Percentiles rank a stretch among this genome's conserved stretches.
These are phyloP conservation scores for Cadophora gregata DNA, from an alignment of 2,329 filamentous ascomycete species.

Conservation along the genomic window DNA sequence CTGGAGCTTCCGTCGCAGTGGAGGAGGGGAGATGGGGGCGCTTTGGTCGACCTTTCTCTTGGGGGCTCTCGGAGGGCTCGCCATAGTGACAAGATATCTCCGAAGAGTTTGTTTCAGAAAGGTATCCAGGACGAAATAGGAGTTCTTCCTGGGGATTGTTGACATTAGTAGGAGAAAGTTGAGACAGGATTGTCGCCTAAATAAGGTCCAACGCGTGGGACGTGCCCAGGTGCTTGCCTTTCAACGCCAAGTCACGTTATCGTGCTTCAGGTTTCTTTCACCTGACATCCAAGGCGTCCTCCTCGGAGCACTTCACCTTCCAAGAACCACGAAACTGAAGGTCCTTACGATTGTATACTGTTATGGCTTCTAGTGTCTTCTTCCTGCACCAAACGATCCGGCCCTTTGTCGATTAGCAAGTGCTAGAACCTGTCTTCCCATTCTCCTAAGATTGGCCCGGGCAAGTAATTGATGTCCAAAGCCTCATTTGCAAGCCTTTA, in stretches of 20 bases:
- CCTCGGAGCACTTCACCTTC: neutral
- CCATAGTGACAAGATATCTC: constrained; percentile 32
- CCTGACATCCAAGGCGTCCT: neutral
- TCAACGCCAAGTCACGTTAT: neutral
- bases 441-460: no score
- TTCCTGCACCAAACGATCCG: neutral
- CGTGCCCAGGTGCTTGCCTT: constrained; percentile 8
- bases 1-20: constrained; percentile 44
- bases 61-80: constrained; percentile 25
- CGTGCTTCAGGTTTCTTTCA: neutral
- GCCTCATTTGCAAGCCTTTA: neutral
- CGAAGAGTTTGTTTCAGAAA: neutral
- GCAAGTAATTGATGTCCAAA: neutral
- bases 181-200: neutral
- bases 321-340: neutral
- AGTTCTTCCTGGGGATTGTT: neutral
- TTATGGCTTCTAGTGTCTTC: no score
- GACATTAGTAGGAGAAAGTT: neutral
- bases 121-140: neutral
- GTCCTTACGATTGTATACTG: neutral
- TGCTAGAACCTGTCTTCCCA: neutral
- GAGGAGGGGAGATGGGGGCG: constrained; percentile 43
- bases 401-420: neutral
- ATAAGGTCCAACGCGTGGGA: constrained; percentile 7
- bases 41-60: constrained; percentile 41